Base-by-base conservation (phyloP, 1,284 basidiomycete genomes). In the Calocybe gambosa region DNA sequence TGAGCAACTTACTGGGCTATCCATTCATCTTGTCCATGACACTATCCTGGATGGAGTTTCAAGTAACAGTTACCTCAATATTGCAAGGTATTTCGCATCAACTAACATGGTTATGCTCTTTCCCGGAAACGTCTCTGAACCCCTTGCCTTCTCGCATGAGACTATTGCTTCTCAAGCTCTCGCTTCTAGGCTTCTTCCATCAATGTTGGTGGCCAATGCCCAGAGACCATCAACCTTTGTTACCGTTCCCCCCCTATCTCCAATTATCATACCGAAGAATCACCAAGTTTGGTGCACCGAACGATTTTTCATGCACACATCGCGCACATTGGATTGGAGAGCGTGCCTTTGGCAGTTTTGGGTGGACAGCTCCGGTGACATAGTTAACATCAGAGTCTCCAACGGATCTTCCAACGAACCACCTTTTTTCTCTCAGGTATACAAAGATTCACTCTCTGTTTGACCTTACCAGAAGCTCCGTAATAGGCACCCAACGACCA, bases 271-370 rank as follows among this genome's bases (percentile, higher is more conserved):
- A 21, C 63, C 61, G 15, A 72, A 67, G 35, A 69, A 77, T 51
- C 62, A 78, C 53, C 64, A 70, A 2, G 58, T 75, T 3, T 85
- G 83, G 83, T 85, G 83, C 55, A 72, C 75, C 0, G 82, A 85
- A 50, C 72, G 80, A 20, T 67, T 74, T 52, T 75, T 79, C 51
- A 55, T 71, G 23, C 59, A 66, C 37, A 60, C 63, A 33, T 69
- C 72, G 10, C 76, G 79, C 19, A 49, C 58, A 0, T 60, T 67
- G 1, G 78, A 82, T 50, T 85, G 82, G 82, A 66, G 73, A 34
- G 78, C 80, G 49, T 85, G 82, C 60, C 61, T 84, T n/a, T 85
- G 82, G 82, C 77, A 78, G 52, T 51, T 83, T 43, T 78, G 77
- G 69, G 66, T 85, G 13, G 73, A 78, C 50, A 70, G 67, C 46